Base-by-base conservation (phyloP, 2,329 filamentous ascomycete genomes). In the Trichoderma asperellum region DNA sequence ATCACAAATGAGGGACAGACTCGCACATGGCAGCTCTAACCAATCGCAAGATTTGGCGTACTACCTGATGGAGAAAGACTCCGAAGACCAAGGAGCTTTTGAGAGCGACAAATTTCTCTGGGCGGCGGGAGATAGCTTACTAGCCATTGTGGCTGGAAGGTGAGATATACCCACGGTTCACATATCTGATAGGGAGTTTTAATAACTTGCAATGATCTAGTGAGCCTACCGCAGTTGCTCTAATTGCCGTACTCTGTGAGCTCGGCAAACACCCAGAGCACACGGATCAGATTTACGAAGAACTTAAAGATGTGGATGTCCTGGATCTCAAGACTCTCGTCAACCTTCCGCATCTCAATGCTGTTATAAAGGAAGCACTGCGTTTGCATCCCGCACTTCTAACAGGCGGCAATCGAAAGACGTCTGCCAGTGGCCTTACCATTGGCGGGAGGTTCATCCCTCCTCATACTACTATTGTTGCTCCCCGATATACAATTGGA, bases 311-410 rank as follows among this genome's bases (percentile, higher is more conserved):
- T 12, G 49, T 75, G 24, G 73, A 76, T 34, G 60, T 66, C 14
- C 67, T 62, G 4, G 71, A 75, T 37, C 58, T 71, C 21, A 73
- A 74, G 55, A 64, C 60, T 1, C 68, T 75, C 12, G 65, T 60
- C 16, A 59, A 43, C 5, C 69, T 76, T 11, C 70, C 73, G 8
- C 73, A 75, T 40, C 71, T 77, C 5, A 76, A 77, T 34, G 71
- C 55, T 5, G 58, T 73, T 27, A 73, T 76, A 11, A 70, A 74
- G 3, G 76, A 77, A 35, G 55, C 73, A 0, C 37, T 76, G 24
- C 75, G 76, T 1, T 71, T 77, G 0, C 69, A 74, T 16, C 74
- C 75, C 7, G 69, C 69, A 12, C 40, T 74, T 5, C 69, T 73
- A 1, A 75, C 71, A 1, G 75, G 70, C 11, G 71, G 70, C 4